A percentile compares a stretch with the other conserved stretches of the same genome.
Evolutionary conservation across 345 rosid genomes (phyloP).

Genomic region (Crucihimalaya himalaica): DNA sequence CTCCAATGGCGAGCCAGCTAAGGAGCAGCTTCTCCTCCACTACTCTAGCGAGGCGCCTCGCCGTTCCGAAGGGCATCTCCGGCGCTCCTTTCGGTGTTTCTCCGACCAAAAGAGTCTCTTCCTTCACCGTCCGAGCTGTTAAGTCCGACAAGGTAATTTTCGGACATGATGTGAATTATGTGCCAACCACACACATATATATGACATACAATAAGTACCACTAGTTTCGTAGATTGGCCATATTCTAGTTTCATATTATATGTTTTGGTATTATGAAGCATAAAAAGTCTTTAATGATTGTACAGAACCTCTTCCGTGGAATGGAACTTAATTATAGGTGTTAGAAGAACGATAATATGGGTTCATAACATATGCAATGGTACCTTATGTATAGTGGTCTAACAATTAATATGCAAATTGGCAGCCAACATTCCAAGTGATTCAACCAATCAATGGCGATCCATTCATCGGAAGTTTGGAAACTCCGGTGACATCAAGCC

Average conservation of each 20-base stretch:
- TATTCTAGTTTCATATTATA: conserved; percentile 1
- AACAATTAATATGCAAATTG: conserved; percentile 1
- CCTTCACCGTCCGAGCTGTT: conserved; percentile 74
- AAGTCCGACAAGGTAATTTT: conserved; percentile 64
- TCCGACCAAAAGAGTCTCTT: conserved; percentile 52
- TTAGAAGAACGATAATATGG: not conserved
- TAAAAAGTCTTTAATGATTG: not conserved
- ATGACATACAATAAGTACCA: not conserved
- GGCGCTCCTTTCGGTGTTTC: conserved; percentile 61
- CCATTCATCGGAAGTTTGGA: conserved; percentile 98
- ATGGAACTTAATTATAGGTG: not conserved
- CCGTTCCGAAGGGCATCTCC: conserved; percentile 64
- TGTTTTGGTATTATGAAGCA: not conserved
- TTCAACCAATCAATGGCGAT: conserved; percentile 95
- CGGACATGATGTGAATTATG: not conserved
- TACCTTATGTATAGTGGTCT: not conserved
- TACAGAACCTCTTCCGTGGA: not conserved
- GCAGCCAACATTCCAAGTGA: conserved; percentile 91
- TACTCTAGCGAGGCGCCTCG: conserved; percentile 44
- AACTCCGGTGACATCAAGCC: conserved; percentile 94
- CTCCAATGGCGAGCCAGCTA: conserved; percentile 92
- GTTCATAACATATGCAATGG: not conserved
- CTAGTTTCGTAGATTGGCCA: not conserved
- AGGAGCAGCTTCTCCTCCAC: conserved; percentile 74
- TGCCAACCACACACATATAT: not conserved